Evolutionary conservation across 371 early-diverging fungal genomes (phyloP).

Genomic region (Lichtheimia corymbifera): DNA sequence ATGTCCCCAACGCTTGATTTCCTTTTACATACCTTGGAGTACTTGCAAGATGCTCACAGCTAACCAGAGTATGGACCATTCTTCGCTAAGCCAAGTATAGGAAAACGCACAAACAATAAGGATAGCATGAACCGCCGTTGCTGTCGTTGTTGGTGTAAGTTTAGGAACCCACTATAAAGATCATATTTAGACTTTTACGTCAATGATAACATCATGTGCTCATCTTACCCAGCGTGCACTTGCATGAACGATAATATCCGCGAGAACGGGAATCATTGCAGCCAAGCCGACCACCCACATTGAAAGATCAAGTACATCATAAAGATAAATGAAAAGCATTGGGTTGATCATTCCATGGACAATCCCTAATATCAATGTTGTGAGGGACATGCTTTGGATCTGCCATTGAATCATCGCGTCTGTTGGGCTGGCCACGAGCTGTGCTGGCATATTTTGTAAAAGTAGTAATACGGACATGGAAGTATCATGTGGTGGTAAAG

Average conservation of each 20-base stretch:
- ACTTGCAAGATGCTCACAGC: slow-evolving; percentile 18
- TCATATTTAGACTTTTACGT: not conserved
- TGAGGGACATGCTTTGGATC: slow-evolving; percentile 21
- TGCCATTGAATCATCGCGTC: slow-evolving; percentile 12
- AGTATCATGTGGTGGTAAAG: slow-evolving; percentile 28
- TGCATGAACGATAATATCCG: slow-evolving; percentile 20
- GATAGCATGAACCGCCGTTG: slow-evolving; percentile 25
- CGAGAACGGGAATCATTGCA: slow-evolving; percentile 16
- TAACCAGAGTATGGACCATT: slow-evolving; percentile 12
- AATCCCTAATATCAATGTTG: slow-evolving; percentile 28
- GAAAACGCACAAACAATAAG: slow-evolving; percentile 29
- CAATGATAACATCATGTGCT: not conserved
- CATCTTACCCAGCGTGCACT: slow-evolving; percentile 30
- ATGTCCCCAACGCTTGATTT: not conserved
- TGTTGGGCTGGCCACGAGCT: slow-evolving; percentile 1
- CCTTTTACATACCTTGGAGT: slow-evolving; percentile 1
- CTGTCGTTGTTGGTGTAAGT: slow-evolving; percentile 25
- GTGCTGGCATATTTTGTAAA: slow-evolving; percentile 1
- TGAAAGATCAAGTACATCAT: slow-evolving; percentile 24
- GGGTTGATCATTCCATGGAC: slow-evolving; percentile 27
- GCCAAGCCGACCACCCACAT: slow-evolving; percentile 22
- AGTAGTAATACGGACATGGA: slow-evolving; percentile 27
- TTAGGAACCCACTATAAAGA: slow-evolving; percentile 27
- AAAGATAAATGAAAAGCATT: slow-evolving; percentile 31
- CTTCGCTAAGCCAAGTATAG: slow-evolving; percentile 30